Conservation (phyloP, 2,329 filamentous ascomycete genomes). For the Microdochium bolleyi region DNA sequence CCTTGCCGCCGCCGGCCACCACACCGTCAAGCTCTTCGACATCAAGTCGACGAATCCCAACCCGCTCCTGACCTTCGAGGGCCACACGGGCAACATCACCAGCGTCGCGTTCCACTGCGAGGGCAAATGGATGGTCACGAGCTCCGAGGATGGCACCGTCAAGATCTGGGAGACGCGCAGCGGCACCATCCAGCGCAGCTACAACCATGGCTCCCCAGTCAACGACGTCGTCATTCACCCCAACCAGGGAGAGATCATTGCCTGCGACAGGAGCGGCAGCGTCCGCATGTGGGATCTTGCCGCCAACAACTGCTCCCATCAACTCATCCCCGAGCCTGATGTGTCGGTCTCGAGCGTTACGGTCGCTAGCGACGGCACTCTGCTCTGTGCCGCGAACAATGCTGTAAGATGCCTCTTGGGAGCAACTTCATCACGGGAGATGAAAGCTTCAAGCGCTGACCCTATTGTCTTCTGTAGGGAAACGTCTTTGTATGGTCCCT, state of each 20-base stretch:
- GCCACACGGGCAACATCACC: slow-evolving; percentile 92
- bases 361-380: slow-evolving; percentile 85
- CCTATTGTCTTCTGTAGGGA: slow-evolving; percentile 49
- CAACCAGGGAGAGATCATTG: slow-evolving; percentile 96
- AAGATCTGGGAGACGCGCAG: slow-evolving; percentile 94
- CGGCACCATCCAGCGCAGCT: slow-evolving; percentile 84
- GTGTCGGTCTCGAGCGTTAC: slow-evolving; percentile 91
- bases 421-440: too few species aligned
- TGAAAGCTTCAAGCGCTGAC: not conserved
- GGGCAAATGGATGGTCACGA: slow-evolving; percentile 99
- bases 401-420: slow-evolving; percentile 48
- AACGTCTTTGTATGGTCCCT: slow-evolving; percentile 98
- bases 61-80: slow-evolving; percentile 87
- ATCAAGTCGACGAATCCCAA: slow-evolving; percentile 98
- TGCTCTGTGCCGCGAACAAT: slow-evolving; percentile 91
- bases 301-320: slow-evolving; percentile 94
- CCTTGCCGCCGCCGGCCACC: slow-evolving; percentile 70
- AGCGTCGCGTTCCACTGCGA: slow-evolving; percentile 97
- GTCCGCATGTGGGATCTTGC: slow-evolving; percentile 94
- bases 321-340: slow-evolving; percentile 93
- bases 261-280: slow-evolving; percentile 86
- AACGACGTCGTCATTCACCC: slow-evolving; percentile 99
- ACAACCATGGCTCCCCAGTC: slow-evolving; percentile 79
- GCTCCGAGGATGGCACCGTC: slow-evolving; percentile 90
- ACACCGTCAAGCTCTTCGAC: slow-evolving; percentile 95